Base-by-base conservation (phyloP, 1,284 basidiomycete species). In the Sporisorium graminicola region DNA sequence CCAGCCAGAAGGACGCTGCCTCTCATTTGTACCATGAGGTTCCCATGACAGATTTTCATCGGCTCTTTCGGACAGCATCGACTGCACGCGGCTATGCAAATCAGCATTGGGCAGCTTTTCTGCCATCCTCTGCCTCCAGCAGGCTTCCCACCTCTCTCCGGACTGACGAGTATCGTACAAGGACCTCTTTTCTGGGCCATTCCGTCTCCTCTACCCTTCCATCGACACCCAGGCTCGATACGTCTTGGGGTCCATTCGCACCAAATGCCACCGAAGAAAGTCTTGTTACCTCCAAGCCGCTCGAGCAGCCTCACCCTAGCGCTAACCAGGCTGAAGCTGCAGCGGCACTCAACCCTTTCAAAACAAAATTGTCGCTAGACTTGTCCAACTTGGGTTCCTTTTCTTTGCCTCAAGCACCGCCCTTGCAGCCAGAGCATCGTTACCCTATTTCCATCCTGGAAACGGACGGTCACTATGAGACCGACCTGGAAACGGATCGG, bases 381-480 rank as follows among this genome's bases (percentile, higher is more conserved):
- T 49, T 65, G n/a, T 43, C 57, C 4, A 33, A 31, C 29, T 18
- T 68, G 22, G 43, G 40, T 7, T n/a, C 27, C 18, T 55, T 61
- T 14, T 31, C 61, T 2, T 9, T 74, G 20, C 71, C 65, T 12
- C 71, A 68, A 42, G 71, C 71, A 24, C 58, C 52, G 4, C 71
- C 71, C 16, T 26, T 74, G 46, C 71, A 74, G 47, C 63, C 64
- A 20, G 40, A 63, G 24, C 69, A 63, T 54, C 64, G 69, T 40
- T 63, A 69, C 35, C 66, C 66, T 0, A 58, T 58, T 20, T 24
- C 50, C 8, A 69, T 69, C 12, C 37, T 58, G 1, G 63, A 58
- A 22, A 47, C 46, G 2, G 63, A 65, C 18, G 55, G 50, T 12
- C 43, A 42, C 2, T 65, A 66, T 35, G 64, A 66, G 26, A 46